phyloP scores from a whole-genome alignment of 1,139 yeast genomes.

The Blastobotrys elegans region DNA sequence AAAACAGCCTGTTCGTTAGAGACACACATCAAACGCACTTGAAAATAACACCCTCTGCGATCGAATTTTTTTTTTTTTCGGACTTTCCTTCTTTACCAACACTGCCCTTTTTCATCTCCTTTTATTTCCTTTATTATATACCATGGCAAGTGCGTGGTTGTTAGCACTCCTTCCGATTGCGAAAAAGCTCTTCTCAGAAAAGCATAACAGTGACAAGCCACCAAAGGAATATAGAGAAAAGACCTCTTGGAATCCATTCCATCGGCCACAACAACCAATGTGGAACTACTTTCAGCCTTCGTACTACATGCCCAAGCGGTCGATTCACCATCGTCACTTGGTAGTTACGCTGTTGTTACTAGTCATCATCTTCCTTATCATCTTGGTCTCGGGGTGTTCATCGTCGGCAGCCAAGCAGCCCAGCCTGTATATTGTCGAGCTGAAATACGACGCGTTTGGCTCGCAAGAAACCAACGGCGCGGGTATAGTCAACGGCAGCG shows the following conservation, averaged over 20 bases:
- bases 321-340: conserved; percentile 14
- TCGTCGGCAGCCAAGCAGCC: conserved; percentile 20
- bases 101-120: too few species aligned
- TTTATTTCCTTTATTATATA: too few species aligned
- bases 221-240: background rate
- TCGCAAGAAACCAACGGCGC: conserved; percentile 15
- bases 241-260: background rate
- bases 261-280: conserved; percentile 2
- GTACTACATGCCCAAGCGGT: conserved; percentile 6
- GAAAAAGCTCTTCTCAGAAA: background rate
- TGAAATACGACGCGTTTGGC: conserved; percentile 22
- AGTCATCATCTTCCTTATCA: conserved; percentile 21
- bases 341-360: conserved; percentile 20
- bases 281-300: conserved; percentile 8
- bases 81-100: background rate
- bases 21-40: too few species aligned
- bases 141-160: background rate
- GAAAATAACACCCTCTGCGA: background rate
- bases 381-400: conserved; percentile 26
- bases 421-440: conserved; percentile 23
- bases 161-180: background rate
- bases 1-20: too few species aligned
- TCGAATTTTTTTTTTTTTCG: background rate
- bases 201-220: background rate
- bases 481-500: conserved; percentile 23